These are phyloP conservation scores for Prunus davidiana DNA, from an alignment of 306 rosid genomes.

Conservation along the genomic window DNA sequence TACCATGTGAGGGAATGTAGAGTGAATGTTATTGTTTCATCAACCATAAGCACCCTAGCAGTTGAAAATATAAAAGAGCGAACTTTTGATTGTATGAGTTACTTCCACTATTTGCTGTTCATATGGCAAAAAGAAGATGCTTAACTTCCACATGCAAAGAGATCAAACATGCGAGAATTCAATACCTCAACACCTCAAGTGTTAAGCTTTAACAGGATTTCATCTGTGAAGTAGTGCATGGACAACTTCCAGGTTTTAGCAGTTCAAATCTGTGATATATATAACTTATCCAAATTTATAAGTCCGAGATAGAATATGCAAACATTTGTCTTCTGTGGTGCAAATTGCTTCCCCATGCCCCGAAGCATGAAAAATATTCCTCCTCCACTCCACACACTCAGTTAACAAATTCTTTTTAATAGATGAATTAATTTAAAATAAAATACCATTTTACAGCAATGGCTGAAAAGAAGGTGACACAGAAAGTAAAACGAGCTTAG, in stretches of 20 bases:
- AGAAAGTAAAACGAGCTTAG: background rate
- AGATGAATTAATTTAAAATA: background rate
- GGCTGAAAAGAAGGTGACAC: background rate
- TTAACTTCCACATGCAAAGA: background rate
- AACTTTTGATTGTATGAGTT: conserved; percentile 87
- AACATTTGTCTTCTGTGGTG: conserved; percentile 8
- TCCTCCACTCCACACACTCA: background rate
- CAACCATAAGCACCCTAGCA: conserved; percentile 13
- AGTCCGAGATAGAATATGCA: conserved; percentile 26
- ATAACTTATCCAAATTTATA: conserved; percentile 18
- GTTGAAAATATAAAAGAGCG: conserved; percentile 94
- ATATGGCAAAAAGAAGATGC: conserved; percentile 23
- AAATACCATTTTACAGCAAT: background rate
- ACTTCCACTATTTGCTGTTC: conserved; percentile 80
- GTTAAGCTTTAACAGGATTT: background rate
- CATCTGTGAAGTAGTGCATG: background rate
- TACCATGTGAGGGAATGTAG: background rate
- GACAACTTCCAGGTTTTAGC: background rate
- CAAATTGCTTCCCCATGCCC: background rate
- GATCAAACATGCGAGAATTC: background rate
- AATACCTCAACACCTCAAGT: background rate
- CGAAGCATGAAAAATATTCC: conserved; percentile 35
- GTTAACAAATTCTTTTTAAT: background rate
- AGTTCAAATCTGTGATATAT: conserved; percentile 5
- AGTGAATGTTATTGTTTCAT: background rate